Evolutionary conservation across 2,329 filamentous ascomycete genomes (phyloP).

Genomic region (Corinectria fuckeliana): DNA sequence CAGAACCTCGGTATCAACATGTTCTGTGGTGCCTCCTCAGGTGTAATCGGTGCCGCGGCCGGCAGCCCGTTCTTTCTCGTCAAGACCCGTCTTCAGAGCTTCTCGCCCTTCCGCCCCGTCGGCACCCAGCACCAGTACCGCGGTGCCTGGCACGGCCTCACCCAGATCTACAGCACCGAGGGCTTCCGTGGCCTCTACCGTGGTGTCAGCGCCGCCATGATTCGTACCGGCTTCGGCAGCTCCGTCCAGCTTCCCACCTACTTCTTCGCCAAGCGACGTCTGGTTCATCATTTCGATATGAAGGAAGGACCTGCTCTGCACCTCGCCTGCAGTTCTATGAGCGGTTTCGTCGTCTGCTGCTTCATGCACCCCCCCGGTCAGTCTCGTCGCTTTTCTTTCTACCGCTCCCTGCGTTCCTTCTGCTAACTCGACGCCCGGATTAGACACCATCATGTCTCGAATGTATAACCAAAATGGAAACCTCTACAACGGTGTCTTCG

Average conservation of each 20-base stretch:
- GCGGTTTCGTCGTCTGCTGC: slow-evolving; percentile 95
- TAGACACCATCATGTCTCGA: slow-evolving; percentile 96
- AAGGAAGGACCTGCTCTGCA: slow-evolving; percentile 90
- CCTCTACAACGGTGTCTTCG: slow-evolving; percentile 91
- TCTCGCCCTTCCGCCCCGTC: slow-evolving; percentile 88
- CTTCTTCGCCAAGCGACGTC: slow-evolving; percentile 91
- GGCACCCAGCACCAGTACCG: slow-evolving; percentile 96
- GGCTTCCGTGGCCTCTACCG: slow-evolving; percentile 85
- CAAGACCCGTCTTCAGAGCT: slow-evolving; percentile 95
- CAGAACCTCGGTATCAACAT: slow-evolving; percentile 93
- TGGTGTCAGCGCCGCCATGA: slow-evolving; percentile 91
- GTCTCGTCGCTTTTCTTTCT: slow-evolving; percentile 31
- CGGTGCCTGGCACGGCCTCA: slow-evolving; percentile 83
- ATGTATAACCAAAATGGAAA: slow-evolving; percentile 99
- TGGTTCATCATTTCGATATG: slow-evolving; percentile 85
- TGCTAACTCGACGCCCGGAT: slow-evolving; percentile 6
- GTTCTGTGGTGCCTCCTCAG: slow-evolving; percentile 87
- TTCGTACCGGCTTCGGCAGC: slow-evolving; percentile 93
- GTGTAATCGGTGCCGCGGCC: slow-evolving; percentile 88
- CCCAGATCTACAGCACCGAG: slow-evolving; percentile 78
- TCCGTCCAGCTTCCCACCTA: slow-evolving; percentile 97
- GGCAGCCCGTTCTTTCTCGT: slow-evolving; percentile 97
- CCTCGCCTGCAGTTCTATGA: slow-evolving; percentile 84
- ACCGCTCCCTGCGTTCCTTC: not conserved
- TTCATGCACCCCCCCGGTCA: slow-evolving; percentile 96